Evolutionary conservation across 2,329 filamentous ascomycete genomes (phyloP).

Genomic region (Chrysosporium keratinophilum): DNA sequence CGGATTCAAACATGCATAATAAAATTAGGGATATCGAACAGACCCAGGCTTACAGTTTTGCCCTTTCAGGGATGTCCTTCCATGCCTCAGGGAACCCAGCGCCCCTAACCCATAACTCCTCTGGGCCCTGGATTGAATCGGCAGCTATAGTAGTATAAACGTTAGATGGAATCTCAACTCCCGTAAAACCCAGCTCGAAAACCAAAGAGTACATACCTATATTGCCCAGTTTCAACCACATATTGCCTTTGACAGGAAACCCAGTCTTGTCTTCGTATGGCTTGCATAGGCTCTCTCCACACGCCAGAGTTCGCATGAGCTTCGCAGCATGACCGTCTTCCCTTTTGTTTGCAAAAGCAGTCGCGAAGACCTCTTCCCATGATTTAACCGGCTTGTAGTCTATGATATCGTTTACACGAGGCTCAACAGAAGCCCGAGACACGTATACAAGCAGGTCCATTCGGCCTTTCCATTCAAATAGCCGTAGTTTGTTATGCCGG

Average conservation of each 20-base stretch:
- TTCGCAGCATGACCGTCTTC: conserved; percentile 82
- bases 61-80: conserved; percentile 19
- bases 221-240: conserved; percentile 39
- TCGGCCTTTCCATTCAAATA: conserved; percentile 75
- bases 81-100: conserved; percentile 37
- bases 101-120: conserved; percentile 31
- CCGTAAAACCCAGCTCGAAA: neutral
- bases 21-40: too few species aligned
- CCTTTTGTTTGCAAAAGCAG: conserved; percentile 34
- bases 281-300: conserved; percentile 48
- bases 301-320: conserved; percentile 56
- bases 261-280: conserved; percentile 26
- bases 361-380: conserved; percentile 39
- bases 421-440: conserved; percentile 52
- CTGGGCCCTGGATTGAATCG: conserved; percentile 27
- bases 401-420: conserved; percentile 50
- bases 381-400: conserved; percentile 47
- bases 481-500: conserved; percentile 49
- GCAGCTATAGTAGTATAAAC: conserved; percentile 22
- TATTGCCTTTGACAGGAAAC: conserved; percentile 32
- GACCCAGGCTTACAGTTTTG: neutral
- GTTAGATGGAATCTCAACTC: conserved; percentile 6
- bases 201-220: conserved; percentile 28
- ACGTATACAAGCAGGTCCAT: conserved; percentile 65
- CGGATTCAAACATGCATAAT: too few species aligned